Conservation (phyloP, 2,329 filamentous ascomycete species). For the Ceratocystiopsis brevicomis region DNA sequence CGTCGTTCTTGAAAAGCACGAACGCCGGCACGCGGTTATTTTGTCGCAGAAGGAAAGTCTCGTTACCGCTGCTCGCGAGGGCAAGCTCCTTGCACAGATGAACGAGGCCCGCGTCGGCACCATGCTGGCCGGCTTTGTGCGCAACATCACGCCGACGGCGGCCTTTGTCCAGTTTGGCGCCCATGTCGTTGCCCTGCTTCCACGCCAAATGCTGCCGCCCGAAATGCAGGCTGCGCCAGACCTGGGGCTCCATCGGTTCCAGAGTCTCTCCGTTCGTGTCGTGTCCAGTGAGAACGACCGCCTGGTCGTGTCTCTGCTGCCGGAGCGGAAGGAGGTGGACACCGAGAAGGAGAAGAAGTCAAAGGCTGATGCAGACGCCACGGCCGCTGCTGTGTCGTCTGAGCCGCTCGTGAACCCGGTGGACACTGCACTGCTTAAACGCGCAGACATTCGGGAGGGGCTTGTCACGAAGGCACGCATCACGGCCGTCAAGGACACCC, state of each 20-base stretch:
- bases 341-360: conserved; percentile 10
- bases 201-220: conserved; percentile 57
- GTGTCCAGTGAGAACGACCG: conserved; percentile 53
- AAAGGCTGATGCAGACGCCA: conserved; percentile 12
- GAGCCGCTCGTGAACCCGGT: conserved; percentile 24
- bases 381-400: background rate
- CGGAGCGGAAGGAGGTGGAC: conserved; percentile 13
- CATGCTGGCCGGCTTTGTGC: conserved; percentile 59
- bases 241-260: conserved; percentile 61
- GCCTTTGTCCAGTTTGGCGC: conserved; percentile 80
- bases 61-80: conserved; percentile 52
- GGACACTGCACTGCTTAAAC: conserved; percentile 41
- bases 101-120: conserved; percentile 53
- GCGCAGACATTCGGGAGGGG: conserved; percentile 59
- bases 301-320: conserved; percentile 38
- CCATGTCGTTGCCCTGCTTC: conserved; percentile 57
- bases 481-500: conserved; percentile 71
- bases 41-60: conserved; percentile 73
- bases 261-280: conserved; percentile 57
- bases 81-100: conserved; percentile 51
- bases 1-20: conserved; percentile 72
- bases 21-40: conserved; percentile 53
- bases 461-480: conserved; percentile 58
- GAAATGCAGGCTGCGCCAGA: conserved; percentile 45
- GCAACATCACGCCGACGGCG: conserved; percentile 63